These are phyloP conservation scores for Fusarium heterosporum DNA, from an alignment of 2,329 filamentous ascomycete genomes.

Conservation along the genomic window DNA sequence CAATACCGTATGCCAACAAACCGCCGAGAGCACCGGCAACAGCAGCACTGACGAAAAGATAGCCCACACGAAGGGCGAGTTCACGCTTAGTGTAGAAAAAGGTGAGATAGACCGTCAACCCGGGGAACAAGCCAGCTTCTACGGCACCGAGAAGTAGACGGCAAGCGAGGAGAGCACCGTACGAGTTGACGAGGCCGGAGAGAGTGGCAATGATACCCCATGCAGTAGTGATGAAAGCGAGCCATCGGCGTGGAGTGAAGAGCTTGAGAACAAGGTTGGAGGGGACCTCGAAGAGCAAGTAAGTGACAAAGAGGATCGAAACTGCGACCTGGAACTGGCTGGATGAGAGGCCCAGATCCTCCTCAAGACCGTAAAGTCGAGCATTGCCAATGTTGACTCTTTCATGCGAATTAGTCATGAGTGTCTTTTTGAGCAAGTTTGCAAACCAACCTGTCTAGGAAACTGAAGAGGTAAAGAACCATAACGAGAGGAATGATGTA, in stretches of 20 bases:
- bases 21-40: constrained; percentile 79
- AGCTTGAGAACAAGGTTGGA: constrained; percentile 74
- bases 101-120: constrained; percentile 76
- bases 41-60: constrained; percentile 77
- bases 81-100: constrained; percentile 82
- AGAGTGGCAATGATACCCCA: constrained; percentile 79
- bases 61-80: constrained; percentile 77
- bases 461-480: constrained; percentile 78
- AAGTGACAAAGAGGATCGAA: constrained; percentile 76
- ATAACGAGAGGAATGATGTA: constrained; percentile 75
- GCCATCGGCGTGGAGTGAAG: constrained; percentile 70
- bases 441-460: constrained; percentile 72
- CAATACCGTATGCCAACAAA: constrained; percentile 78
- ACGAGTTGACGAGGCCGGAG: constrained; percentile 75
- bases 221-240: constrained; percentile 71
- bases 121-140: constrained; percentile 78
- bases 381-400: constrained; percentile 81
- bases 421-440: background rate
- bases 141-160: constrained; percentile 75
- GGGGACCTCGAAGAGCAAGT: constrained; percentile 70
- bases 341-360: constrained; percentile 69
- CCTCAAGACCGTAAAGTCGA: constrained; percentile 72
- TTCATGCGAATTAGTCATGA: constrained; percentile 24
- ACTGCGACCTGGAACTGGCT: constrained; percentile 77
- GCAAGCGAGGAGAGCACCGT: constrained; percentile 73